phyloP scores from a whole-genome alignment of 2,329 filamentous ascomycete species.

The Dothideomycetidae sp. region DNA sequence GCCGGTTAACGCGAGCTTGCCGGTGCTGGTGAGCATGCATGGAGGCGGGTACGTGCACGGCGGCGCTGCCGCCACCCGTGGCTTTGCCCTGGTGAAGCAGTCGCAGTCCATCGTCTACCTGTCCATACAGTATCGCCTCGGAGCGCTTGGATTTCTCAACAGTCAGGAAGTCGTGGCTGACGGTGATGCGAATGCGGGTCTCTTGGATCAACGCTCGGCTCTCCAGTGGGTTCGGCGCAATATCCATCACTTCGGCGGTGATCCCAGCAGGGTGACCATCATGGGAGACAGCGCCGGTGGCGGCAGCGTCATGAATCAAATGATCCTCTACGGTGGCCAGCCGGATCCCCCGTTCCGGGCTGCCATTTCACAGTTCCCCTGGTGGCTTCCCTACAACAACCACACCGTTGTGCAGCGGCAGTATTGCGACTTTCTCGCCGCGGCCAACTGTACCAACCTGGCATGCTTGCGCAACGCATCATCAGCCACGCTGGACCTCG shows the following conservation, averaged over 20 bases:
- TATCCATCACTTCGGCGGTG: constrained; percentile 15
- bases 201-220: constrained; percentile 15
- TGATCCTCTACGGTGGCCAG: constrained; percentile 27
- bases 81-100: constrained; percentile 19
- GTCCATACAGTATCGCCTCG: constrained; percentile 21
- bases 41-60: constrained; percentile 22
- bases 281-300: constrained; percentile 19
- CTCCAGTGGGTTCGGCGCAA: constrained; percentile 15
- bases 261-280: constrained; percentile 14
- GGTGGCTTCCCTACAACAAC: constrained; percentile 18
- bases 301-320: constrained; percentile 18
- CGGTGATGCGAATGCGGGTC: constrained; percentile 14
- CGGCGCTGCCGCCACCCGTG: constrained; percentile 13
- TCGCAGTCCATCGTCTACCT: constrained; percentile 21
- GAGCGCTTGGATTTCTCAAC: constrained; percentile 16
- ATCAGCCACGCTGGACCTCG: constrained; percentile 10
- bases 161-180: constrained; percentile 11
- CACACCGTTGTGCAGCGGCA: constrained; percentile 20
- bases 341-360: constrained; percentile 28
- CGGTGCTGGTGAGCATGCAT: constrained; percentile 24
- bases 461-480: constrained; percentile 16
- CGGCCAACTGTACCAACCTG: constrained; percentile 20
- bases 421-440: constrained; percentile 19
- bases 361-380: constrained; percentile 22
- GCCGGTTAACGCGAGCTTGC: constrained; percentile 17